Percentiles rank a stretch among this genome's conserved stretches.
phyloP scores from a whole-genome alignment of 2,329 filamentous ascomycete genomes.

The Trichoderma breve region DNA sequence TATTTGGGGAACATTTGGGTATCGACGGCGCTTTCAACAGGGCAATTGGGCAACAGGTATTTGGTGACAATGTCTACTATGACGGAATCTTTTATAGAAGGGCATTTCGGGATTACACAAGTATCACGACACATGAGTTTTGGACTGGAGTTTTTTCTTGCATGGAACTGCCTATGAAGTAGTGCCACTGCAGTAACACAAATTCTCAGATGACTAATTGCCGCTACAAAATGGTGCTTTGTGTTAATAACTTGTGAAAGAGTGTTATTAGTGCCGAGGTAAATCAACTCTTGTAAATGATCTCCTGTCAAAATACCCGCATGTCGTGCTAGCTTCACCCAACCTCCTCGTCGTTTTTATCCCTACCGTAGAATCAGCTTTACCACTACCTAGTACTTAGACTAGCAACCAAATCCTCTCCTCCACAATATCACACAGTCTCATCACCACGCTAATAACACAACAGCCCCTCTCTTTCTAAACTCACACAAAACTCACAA shows the following conservation, averaged over 20 bases:
- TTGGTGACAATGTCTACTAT: neutral
- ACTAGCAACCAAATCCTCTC: neutral
- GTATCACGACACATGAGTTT: neutral
- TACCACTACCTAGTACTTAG: too few relatives aligned
- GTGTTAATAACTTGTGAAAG: neutral
- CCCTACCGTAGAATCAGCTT: neutral
- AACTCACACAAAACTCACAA: neutral
- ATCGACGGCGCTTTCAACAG: neutral
- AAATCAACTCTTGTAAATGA: neutral
- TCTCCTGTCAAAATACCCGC: neutral
- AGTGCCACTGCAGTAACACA: neutral
- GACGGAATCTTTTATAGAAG: neutral
- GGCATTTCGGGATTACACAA: neutral
- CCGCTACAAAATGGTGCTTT: neutral
- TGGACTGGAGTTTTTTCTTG: neutral
- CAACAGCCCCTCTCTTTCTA: neutral
- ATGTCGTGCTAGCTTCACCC: neutral
- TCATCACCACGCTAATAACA: neutral
- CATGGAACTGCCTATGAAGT: neutral
- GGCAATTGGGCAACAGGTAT: neutral
- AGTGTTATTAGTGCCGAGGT: neutral
- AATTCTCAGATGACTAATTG: neutral
- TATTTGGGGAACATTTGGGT: neutral
- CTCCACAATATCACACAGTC: neutral
- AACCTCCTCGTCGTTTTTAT: neutral